A percentile compares a stretch with the other conserved stretches of the same genome.
Evolutionary conservation across 306 rosid genomes (phyloP).

Genomic region (Quercus dentata): DNA sequence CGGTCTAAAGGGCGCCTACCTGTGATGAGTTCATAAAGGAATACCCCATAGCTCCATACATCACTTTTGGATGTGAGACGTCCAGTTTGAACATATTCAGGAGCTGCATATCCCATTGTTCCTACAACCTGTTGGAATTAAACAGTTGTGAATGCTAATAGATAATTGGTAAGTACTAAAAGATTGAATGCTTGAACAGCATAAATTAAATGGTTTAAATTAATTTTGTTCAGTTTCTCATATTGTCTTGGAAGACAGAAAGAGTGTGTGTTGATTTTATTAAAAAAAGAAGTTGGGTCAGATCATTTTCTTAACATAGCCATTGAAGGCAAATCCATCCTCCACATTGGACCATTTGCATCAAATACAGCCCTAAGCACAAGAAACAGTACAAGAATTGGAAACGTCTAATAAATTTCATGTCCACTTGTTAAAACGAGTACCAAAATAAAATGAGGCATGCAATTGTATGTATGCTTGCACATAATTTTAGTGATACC

Average conservation of each 20-base stretch:
- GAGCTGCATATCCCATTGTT: conserved; percentile 98
- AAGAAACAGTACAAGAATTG: not conserved
- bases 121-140: conserved; percentile 72
- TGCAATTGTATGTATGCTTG: not conserved
- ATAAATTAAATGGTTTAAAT: not conserved
- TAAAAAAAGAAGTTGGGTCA: not conserved
- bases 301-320: not conserved
- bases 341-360: not conserved
- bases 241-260: not conserved
- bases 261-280: not conserved
- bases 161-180: not conserved
- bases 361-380: not conserved
- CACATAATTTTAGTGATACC: not conserved
- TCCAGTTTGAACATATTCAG: conserved; percentile 88
- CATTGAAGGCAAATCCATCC: not conserved
- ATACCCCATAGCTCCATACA: conserved; percentile 95
- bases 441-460: not conserved
- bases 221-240: not conserved
- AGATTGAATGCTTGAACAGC: not conserved
- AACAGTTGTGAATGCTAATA: conserved; percentile 23
- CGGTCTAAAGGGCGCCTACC: conserved; percentile 89
- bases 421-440: conserved; percentile 8
- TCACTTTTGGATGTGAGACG: conserved; percentile 85
- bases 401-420: not conserved
- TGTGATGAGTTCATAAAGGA: conserved; percentile 90